Evolutionary conservation across 441 rosid genomes (phyloP), one percentile per base, ranked within the genome.

Genomic region (Aquilaria agallochum): DNA sequence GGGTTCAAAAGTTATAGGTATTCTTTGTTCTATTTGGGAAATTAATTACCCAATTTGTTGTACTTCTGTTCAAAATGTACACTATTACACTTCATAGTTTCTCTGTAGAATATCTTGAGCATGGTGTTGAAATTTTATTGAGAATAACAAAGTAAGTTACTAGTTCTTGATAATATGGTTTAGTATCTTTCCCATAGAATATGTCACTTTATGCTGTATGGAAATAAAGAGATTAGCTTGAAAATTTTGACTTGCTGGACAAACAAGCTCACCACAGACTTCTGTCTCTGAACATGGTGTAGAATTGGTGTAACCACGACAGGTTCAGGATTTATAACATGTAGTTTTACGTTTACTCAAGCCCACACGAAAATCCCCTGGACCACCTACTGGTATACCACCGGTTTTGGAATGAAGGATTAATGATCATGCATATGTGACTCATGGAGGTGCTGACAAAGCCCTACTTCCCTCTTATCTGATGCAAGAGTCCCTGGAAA

Each of bases 31-130:
- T 69, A 53, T 50, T 66, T 65, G 13, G 58, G 65, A 60, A 58
- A 50, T 53, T 51, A 53, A 55, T 64, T 48, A 45, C 52, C 31
- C 63, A 55, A 33, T 70, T 34, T 48, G 48, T 45, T 46, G 53
- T 62, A 58, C 62, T 58, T 58, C 47, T 67, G 59, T 61, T 62
- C 63, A 64, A 50, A 36, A 5, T 27, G 63, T 56, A 62, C 71
- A 15, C 62, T 52, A 40, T 32, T 56, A 62, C 71, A 15, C 58
- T 55, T 45, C 34, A 68, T 74, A 20, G 9, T 55, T 57, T 64
- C 59, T 75, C 59, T 68, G 71, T 75, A 63, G 69, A 62, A 68
- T 59, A 62, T 69, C 63, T 60, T 8, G 56, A 58, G 49, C 46
- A 50, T 55, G 63, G 53, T 68, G 13, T 52, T 20, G 61, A 61